A percentile compares a stretch with the other conserved stretches of the same genome.
These are phyloP conservation scores for Nicotiana obtusifolia DNA, from an alignment of 257 asterid genomes.

Conservation along the genomic window DNA sequence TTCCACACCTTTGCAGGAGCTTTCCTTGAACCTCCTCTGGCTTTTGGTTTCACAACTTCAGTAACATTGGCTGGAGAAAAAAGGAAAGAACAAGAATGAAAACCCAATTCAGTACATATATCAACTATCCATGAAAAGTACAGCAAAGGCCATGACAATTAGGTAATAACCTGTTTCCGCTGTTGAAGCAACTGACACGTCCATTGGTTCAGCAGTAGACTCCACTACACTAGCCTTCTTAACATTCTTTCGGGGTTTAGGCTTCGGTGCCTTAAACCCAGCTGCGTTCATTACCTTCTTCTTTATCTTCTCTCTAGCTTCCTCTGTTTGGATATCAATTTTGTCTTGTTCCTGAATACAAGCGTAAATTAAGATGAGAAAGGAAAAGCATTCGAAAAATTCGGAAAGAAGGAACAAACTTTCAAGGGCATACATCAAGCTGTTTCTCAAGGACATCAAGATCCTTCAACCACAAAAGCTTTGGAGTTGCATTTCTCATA, in stretches of 20 bases:
- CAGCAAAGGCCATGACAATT: neutral
- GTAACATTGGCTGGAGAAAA: conserved; percentile 31
- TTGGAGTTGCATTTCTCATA: conserved; percentile 57
- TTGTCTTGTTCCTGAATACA: conserved; percentile 50
- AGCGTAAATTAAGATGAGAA: neutral
- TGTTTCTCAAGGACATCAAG: conserved; percentile 65
- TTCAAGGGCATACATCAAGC: conserved; percentile 43
- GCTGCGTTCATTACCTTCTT: conserved; percentile 27
- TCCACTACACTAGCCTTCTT: conserved; percentile 45
- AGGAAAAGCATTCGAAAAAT: neutral
- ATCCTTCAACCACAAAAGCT: conserved; percentile 69
- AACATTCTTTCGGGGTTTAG: conserved; percentile 25
- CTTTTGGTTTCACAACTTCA: conserved; percentile 57
- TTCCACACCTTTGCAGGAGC: conserved; percentile 65
- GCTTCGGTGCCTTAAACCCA: conserved; percentile 18
- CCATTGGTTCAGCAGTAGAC: conserved; percentile 49
- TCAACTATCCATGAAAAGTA: neutral
- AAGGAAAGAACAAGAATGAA: neutral
- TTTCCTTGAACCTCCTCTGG: conserved; percentile 62
- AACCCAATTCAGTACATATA: neutral
- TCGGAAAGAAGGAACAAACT: neutral
- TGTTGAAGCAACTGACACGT: conserved; percentile 34
- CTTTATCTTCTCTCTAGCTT: conserved; percentile 32
- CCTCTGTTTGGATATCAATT: conserved; percentile 31
- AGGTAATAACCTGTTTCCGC: conserved; percentile 44